phyloP scores from a whole-genome alignment of 345 rosid genomes.

The Euphorbia pulcherrima region DNA sequence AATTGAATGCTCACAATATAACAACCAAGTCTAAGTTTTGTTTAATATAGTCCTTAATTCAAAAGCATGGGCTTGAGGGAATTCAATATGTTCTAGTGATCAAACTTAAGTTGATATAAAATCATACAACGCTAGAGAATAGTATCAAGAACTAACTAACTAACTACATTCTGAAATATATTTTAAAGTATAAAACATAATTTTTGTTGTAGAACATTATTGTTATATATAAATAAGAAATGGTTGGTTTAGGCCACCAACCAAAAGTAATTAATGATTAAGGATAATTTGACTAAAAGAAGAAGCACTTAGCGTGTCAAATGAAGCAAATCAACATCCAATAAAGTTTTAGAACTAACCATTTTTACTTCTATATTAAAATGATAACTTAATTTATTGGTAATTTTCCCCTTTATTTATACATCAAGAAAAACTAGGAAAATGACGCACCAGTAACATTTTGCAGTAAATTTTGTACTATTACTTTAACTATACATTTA shows the following conservation, averaged over 20 bases:
- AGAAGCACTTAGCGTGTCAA: background rate
- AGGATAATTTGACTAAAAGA: background rate
- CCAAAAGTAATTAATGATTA: conserved; percentile 2
- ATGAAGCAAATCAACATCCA: background rate
- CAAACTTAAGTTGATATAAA: too few relatives aligned
- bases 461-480: too few relatives aligned
- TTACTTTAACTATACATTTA: too few relatives aligned
- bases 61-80: background rate
- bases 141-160: background rate
- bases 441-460: too few relatives aligned
- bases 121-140: background rate
- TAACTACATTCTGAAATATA: background rate
- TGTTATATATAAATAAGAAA: background rate
- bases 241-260: conserved; percentile 7
- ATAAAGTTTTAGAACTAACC: background rate
- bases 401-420: background rate
- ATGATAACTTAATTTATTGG: background rate
- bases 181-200: background rate
- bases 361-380: too few relatives aligned
- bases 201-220: background rate
- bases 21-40: too few relatives aligned
- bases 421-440: too few relatives aligned
- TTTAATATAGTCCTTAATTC: too few relatives aligned
- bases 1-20: too few relatives aligned
- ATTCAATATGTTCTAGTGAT: too few relatives aligned